Percentiles rank a stretch among this genome's conserved stretches.
Evolutionary conservation across 148 eudicot genomes (phyloP).

Genomic region (Oxyria digyna): DNA sequence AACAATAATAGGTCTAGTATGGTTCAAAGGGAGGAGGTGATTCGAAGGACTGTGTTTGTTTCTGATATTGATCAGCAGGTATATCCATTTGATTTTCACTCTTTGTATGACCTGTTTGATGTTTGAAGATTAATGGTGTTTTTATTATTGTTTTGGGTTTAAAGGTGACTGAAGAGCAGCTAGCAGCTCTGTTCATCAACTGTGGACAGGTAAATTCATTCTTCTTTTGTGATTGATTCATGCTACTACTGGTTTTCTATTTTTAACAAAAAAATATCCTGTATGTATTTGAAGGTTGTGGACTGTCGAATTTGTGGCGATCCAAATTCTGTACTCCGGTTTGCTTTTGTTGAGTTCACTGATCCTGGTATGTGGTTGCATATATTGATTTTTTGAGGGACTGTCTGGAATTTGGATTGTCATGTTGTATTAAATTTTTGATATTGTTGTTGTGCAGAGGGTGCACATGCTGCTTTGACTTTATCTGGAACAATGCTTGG

Average conservation of each 20-base stretch:
- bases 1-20: slow-evolving; percentile 7
- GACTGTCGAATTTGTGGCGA: slow-evolving; percentile 97
- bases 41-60: slow-evolving; percentile 12
- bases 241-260: neutral
- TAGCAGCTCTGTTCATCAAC: slow-evolving; percentile 72
- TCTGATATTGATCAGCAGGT: slow-evolving; percentile 17
- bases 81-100: neutral
- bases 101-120: neutral
- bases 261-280: neutral
- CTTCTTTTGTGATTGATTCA: neutral
- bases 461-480: slow-evolving; percentile 77
- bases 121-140: neutral
- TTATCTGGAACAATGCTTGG: slow-evolving; percentile 95
- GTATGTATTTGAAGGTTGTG: slow-evolving; percentile 46
- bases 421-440: neutral
- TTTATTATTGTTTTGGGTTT: neutral
- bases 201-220: slow-evolving; percentile 74
- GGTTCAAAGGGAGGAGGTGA: slow-evolving; percentile 13
- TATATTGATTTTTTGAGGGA: neutral
- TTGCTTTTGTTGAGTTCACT: slow-evolving; percentile 88
- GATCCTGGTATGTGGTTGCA: slow-evolving; percentile 50
- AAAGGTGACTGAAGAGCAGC: slow-evolving; percentile 97
- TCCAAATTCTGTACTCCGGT: slow-evolving; percentile 79
- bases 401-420: neutral
- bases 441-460: slow-evolving; percentile 35